A percentile compares a stretch with the other conserved stretches of the same genome.
These are phyloP conservation scores for Whalleya microplaca DNA, from an alignment of 2,329 filamentous ascomycete genomes.

Conservation along the genomic window DNA sequence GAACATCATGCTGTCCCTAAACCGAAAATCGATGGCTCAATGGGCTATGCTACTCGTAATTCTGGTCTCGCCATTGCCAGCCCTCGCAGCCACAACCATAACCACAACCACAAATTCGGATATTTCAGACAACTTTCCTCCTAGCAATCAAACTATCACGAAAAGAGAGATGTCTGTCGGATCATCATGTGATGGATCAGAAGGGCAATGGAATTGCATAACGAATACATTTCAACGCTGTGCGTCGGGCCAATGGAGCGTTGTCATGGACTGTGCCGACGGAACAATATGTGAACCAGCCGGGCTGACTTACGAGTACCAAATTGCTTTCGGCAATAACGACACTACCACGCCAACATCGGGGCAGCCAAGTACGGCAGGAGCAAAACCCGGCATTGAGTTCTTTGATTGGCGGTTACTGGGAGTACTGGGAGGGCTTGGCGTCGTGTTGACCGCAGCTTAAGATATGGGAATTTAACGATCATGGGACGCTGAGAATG, in stretches of 20 bases:
- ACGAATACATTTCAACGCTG: conserved; percentile 54
- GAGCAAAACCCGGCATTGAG: background rate
- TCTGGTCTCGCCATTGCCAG: background rate
- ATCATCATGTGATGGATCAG: conserved; percentile 44
- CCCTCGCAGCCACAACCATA: background rate
- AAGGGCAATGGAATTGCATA: conserved; percentile 62
- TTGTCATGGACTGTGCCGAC: conserved; percentile 45
- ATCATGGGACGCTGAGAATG: no score
- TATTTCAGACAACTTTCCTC: background rate
- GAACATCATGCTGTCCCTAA: background rate
- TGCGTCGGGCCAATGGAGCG: conserved; percentile 51
- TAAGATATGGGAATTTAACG: background rate
- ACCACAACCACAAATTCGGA: background rate
- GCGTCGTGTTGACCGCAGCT: background rate
- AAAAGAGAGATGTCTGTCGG: conserved; percentile 35
- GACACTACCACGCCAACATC: conserved; percentile 3
- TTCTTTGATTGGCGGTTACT: background rate
- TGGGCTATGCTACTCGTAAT: background rate
- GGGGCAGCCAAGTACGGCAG: background rate
- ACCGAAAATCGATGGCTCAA: background rate
- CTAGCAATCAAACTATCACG: background rate
- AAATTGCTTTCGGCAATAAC: conserved; percentile 36
- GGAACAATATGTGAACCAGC: conserved; percentile 51
- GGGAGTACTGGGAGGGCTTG: background rate
- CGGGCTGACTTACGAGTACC: conserved; percentile 47